Evolutionary conservation across 306 rosid species (phyloP).

Genomic region (Argentina anserina): DNA sequence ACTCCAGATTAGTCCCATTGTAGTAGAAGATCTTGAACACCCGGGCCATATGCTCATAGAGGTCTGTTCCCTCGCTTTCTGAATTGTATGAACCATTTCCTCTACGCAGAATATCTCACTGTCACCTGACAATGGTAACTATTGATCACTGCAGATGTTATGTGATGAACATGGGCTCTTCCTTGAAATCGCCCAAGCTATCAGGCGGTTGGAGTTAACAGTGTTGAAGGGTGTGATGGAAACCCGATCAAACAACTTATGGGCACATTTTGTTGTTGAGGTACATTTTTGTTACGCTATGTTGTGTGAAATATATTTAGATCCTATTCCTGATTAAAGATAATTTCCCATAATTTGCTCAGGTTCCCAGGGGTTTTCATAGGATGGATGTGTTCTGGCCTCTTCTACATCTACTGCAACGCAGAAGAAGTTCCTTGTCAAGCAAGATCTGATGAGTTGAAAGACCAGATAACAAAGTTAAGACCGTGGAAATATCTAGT

Average conservation of each 20-base stretch:
- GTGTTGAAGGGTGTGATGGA: slow-evolving; percentile 73
- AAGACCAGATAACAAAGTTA: not conserved
- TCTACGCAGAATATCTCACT: no score
- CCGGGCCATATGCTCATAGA: slow-evolving; percentile 76
- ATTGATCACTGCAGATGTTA: slow-evolving; percentile 32
- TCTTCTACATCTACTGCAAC: slow-evolving; percentile 77
- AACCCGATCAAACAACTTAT: slow-evolving; percentile 37
- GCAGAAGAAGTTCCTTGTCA: slow-evolving; percentile 37
- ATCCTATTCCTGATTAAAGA: no score
- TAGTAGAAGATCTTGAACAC: slow-evolving; percentile 77
- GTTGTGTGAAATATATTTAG: not conserved
- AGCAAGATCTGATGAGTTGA: slow-evolving; percentile 33
- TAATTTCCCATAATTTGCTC: slow-evolving; percentile 3
- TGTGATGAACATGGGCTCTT: slow-evolving; percentile 71
- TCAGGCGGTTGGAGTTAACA: slow-evolving; percentile 50
- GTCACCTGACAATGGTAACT: no score
- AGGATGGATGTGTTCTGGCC: slow-evolving; percentile 86
- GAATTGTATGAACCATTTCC: no score
- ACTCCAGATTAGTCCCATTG: slow-evolving; percentile 60
- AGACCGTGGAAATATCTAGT: not conserved
- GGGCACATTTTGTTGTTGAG: slow-evolving; percentile 86
- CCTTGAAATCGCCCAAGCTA: slow-evolving; percentile 74
- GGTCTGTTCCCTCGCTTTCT: slow-evolving; percentile 29
- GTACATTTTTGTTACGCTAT: slow-evolving; percentile 22
- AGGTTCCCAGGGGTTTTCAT: slow-evolving; percentile 85